These are phyloP conservation scores for Ascochyta pisi DNA, from an alignment of 2,329 filamentous ascomycete species.

Conservation along the genomic window DNA sequence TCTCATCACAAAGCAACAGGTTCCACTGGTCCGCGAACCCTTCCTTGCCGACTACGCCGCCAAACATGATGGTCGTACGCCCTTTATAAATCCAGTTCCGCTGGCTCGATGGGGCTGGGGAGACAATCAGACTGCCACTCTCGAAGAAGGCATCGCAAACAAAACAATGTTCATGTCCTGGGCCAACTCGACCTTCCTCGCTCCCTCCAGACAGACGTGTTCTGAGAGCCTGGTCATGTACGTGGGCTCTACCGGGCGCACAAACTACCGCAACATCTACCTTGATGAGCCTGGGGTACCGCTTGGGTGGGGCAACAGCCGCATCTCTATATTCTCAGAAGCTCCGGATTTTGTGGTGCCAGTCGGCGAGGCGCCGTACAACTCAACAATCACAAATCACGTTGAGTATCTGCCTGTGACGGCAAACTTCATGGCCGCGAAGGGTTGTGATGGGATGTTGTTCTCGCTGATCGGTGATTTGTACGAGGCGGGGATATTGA, in stretches of 20 bases:
- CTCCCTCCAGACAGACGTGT: constrained; percentile 53
- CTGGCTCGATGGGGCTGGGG: constrained; percentile 58
- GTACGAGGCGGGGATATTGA: constrained; percentile 57
- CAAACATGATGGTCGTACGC: constrained; percentile 53
- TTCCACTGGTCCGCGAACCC: constrained; percentile 54
- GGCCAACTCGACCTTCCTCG: constrained; percentile 57
- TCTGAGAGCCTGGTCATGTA: constrained; percentile 60
- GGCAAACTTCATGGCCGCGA: constrained; percentile 64
- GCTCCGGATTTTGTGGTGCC: constrained; percentile 57
- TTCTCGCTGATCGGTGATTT: constrained; percentile 62
- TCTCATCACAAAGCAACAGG: constrained; percentile 58
- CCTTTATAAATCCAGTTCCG: constrained; percentile 60
- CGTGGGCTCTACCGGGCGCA: constrained; percentile 47
- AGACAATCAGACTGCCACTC: constrained; percentile 46
- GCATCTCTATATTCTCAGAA: constrained; percentile 58
- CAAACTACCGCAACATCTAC: constrained; percentile 57
- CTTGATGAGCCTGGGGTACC: constrained; percentile 53
- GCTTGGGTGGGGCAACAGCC: constrained; percentile 56
- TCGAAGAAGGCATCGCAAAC: constrained; percentile 56
- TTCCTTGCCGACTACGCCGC: constrained; percentile 60
- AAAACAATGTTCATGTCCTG: constrained; percentile 59
- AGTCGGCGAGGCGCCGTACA: constrained; percentile 53
- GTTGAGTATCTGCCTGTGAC: constrained; percentile 64
- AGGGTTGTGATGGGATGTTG: constrained; percentile 67
- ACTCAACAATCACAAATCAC: constrained; percentile 57